phyloP scores from a whole-genome alignment of 495 filamentous ascomycete species.

The Penicillium nucicola region DNA sequence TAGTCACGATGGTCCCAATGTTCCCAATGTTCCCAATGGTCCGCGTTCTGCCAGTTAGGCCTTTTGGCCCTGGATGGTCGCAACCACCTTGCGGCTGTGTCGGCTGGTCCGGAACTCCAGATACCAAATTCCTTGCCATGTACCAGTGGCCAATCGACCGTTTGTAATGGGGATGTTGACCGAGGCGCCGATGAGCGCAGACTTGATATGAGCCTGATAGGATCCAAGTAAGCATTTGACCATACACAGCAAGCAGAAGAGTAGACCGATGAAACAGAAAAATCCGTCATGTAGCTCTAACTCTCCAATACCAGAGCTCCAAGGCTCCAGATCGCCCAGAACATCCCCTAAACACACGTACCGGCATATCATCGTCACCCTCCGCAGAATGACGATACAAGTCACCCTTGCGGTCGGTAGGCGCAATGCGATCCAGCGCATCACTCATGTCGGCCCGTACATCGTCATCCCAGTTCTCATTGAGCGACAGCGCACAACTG shows the following conservation, averaged over 20 bases:
- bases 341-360: too few relatives aligned
- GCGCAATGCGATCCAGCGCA: constrained; percentile 83
- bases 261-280: neutral
- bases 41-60: constrained; percentile 35
- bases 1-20: constrained; percentile 15
- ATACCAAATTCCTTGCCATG: constrained; percentile 88
- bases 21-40: constrained; percentile 19
- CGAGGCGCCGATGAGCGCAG: constrained; percentile 79
- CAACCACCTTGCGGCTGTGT: constrained; percentile 78
- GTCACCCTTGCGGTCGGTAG: constrained; percentile 66
- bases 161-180: constrained; percentile 87
- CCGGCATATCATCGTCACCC: constrained; percentile 88
- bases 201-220: constrained; percentile 82
- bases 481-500: constrained; percentile 76
- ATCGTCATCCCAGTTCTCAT: constrained; percentile 92
- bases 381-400: constrained; percentile 88
- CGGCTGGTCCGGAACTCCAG: constrained; percentile 79
- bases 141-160: constrained; percentile 69
- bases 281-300: too few relatives aligned
- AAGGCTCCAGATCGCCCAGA: too few relatives aligned
- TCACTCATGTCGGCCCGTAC: constrained; percentile 88
- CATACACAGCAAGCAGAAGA: neutral
- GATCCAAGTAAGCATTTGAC: neutral
- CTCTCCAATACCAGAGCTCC: too few relatives aligned
- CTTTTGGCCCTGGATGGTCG: constrained; percentile 94